Base-by-base conservation (phyloP, 371 early-diverging fungal genomes). In the Cokeromyces recurvatus region DNA sequence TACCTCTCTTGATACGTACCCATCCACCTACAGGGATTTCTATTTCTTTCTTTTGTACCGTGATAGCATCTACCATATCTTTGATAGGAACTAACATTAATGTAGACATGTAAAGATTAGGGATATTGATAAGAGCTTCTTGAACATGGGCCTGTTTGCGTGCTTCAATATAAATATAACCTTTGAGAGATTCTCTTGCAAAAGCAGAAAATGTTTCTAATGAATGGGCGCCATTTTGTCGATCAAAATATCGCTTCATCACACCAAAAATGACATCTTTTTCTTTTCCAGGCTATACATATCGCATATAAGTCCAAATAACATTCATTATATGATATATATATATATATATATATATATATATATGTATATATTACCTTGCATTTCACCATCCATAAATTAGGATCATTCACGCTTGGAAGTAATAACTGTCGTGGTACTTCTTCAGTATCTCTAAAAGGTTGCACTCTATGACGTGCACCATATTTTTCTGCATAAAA, bases 81-180 rank as follows among this genome's bases (percentile, higher is more conserved):
- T 87, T 82, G 45, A 94, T 81, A 4, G 97, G 97, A 20, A 99
- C 97, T 29, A 98, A 81, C 46, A 84, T 84, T 32, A 95, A 56
- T 21, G 82, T 83, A 35, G 79, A 76, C 32, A 74, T 68, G 57
- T 85, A 91, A 21, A 95, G 79, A 48, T 87, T 82, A 40, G 82
- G 79, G 19, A 94, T 66, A 29, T 83, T 82, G 2, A 82, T 75
- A 24, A 93, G 53, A 4, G 93, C 84, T 62, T 69, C 78, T 51
- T 81, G 79, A 2, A 97, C 99, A 57, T 92, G 84, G 9, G 91
- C 88, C 43, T 87, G 84, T 52, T 85, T 78, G 40, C 77, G 70
- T 5, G 98, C 92, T 68, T 99, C 99, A 42, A 99, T 77, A 57
- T 99, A 99, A 11, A 99, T 74, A 68, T 94, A 98, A 2, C 99